These are phyloP conservation scores for Clarireedia paspali DNA, from an alignment of 2,329 filamentous ascomycete species.

Conservation along the genomic window DNA sequence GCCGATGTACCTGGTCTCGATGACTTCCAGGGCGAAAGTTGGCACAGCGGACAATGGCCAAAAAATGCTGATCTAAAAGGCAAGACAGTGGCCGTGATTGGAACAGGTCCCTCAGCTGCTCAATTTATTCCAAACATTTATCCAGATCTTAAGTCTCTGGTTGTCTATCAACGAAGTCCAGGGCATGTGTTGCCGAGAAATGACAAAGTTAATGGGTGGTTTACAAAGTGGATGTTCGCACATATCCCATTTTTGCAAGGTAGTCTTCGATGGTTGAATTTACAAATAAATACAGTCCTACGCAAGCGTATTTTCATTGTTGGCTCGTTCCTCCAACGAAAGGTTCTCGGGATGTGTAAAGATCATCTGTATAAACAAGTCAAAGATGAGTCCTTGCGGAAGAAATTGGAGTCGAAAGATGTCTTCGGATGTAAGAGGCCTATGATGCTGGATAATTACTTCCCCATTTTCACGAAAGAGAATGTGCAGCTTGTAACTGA, in stretches of 20 bases:
- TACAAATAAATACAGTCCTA: not conserved
- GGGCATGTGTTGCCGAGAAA: not conserved
- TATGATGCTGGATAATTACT: not conserved
- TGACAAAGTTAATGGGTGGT: not conserved
- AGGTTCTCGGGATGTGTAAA: not conserved
- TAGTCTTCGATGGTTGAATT: not conserved
- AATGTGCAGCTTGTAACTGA: conserved; percentile 3
- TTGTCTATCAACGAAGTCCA: conserved; percentile 1
- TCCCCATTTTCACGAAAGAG: not conserved
- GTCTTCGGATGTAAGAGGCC: not conserved
- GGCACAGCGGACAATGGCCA: not conserved
- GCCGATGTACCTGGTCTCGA: not conserved
- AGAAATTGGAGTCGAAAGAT: not conserved
- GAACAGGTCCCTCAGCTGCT: conserved; percentile 1
- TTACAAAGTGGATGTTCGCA: conserved; percentile 3
- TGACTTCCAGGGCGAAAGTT: not conserved
- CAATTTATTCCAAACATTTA: conserved; percentile 1
- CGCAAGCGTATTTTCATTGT: not conserved
- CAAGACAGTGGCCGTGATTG: not conserved
- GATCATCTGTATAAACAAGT: not conserved
- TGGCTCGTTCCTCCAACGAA: not conserved
- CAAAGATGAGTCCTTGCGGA: not conserved
- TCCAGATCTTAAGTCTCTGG: not conserved
- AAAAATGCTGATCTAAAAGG: not conserved
- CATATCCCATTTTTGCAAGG: not conserved